These are phyloP conservation scores for Phanerodontia chrysosporium DNA, from an alignment of 768 basidiomycete species.

Conservation along the genomic window DNA sequence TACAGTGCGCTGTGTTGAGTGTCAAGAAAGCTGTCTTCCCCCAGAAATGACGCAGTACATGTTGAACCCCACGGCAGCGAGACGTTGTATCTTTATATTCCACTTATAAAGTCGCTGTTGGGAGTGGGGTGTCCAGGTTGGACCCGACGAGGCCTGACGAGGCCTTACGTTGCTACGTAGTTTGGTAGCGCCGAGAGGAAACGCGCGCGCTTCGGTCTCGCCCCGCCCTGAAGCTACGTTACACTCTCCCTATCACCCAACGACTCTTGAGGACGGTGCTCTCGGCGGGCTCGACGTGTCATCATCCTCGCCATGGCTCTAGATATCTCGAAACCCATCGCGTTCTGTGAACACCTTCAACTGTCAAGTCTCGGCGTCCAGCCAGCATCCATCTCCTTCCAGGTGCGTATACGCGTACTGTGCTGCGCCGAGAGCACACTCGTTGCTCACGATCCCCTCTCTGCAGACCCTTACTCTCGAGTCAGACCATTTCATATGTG, in stretches of 20 bases:
- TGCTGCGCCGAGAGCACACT: background rate
- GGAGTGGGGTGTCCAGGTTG: no score
- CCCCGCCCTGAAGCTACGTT: background rate
- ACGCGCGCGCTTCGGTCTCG: background rate
- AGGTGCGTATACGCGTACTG: conserved; percentile 52
- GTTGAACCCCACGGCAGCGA: no score
- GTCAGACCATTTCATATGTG: conserved; percentile 97
- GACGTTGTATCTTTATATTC: no score
- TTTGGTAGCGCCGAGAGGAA: background rate
- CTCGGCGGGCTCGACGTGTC: conserved; percentile 18
- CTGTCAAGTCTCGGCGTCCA: conserved; percentile 95
- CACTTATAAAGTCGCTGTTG: no score
- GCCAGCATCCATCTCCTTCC: conserved; percentile 95
- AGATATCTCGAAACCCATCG: conserved; percentile 65
- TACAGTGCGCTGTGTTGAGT: no score
- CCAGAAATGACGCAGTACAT: no score
- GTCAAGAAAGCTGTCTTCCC: no score
- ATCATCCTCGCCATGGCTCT: conserved; percentile 20
- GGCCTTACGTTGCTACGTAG: background rate
- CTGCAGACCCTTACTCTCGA: conserved; percentile 86
- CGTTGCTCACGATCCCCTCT: background rate
- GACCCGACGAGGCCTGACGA: background rate
- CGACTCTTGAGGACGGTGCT: background rate
- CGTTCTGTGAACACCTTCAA: conserved; percentile 89
- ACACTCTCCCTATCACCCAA: background rate